These are phyloP conservation scores for Mercurialis annua DNA, from an alignment of 345 rosid genomes.

Conservation along the genomic window DNA sequence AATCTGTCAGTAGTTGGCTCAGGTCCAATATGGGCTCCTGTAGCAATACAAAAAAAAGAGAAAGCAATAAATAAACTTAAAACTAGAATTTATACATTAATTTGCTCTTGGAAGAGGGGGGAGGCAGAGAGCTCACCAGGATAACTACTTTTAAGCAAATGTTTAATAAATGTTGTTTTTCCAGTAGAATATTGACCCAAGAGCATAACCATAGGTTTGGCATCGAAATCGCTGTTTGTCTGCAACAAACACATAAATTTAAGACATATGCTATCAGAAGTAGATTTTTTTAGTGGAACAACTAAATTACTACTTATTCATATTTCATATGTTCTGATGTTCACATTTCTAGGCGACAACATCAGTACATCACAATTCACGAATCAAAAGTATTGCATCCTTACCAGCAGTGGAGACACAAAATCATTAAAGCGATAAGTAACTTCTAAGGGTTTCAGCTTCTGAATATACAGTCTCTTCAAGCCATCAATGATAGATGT, in stretches of 20 bases:
- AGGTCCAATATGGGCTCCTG: slow-evolving; percentile 99
- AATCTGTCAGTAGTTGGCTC: slow-evolving; percentile 99
- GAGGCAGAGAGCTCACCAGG: slow-evolving; percentile 46
- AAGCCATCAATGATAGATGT: slow-evolving; percentile 91
- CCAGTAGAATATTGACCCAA: slow-evolving; percentile 99
- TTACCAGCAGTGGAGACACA: slow-evolving; percentile 82
- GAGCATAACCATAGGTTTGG: slow-evolving; percentile 97
- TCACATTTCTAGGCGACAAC: no score
- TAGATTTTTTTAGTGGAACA: not conserved
- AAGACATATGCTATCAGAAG: not conserved
- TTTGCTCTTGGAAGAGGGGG: not conserved
- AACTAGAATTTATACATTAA: not conserved
- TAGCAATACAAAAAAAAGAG: slow-evolving; percentile 15
- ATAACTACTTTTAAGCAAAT: slow-evolving; percentile 73
- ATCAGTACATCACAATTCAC: not conserved
- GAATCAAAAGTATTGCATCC: slow-evolving; percentile 25
- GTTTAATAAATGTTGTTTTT: slow-evolving; percentile 94
- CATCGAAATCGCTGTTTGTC: slow-evolving; percentile 92
- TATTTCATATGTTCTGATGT: not conserved
- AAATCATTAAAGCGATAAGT: slow-evolving; percentile 86
- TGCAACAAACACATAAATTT: slow-evolving; percentile 29
- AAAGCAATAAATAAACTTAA: not conserved
- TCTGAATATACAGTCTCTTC: slow-evolving; percentile 83
- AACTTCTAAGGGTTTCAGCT: slow-evolving; percentile 87
- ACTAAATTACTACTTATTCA: slow-evolving; percentile 2